These are phyloP conservation scores for Auricularia auricula-judae DNA, from an alignment of 768 basidiomycete genomes.

Conservation along the genomic window DNA sequence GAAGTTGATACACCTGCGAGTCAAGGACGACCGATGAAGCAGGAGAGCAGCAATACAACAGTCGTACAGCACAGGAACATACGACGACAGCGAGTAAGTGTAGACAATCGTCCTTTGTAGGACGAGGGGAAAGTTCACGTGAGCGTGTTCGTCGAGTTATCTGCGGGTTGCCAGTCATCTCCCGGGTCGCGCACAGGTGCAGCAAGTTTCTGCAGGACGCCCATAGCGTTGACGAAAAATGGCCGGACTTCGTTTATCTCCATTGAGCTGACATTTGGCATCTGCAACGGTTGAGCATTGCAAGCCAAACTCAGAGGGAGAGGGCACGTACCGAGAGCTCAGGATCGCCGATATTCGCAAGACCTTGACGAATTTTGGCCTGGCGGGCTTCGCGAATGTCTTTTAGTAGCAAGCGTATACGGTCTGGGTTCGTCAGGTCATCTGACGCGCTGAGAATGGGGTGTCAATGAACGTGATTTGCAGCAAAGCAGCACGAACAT, in stretches of 20 bases:
- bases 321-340: slow-evolving; percentile 18
- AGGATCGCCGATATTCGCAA: slow-evolving; percentile 64
- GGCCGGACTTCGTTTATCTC: slow-evolving; percentile 92
- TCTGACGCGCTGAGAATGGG: slow-evolving; percentile 64
- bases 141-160: too few species aligned
- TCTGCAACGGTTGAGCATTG: slow-evolving; percentile 28
- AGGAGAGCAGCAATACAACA: too few species aligned
- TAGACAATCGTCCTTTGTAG: too few species aligned
- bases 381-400: slow-evolving; percentile 94
- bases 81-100: too few species aligned
- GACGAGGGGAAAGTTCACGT: too few species aligned
- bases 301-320: neutral
- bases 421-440: slow-evolving; percentile 77
- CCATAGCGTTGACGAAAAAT: slow-evolving; percentile 78
- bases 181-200: neutral
- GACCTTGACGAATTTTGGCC: slow-evolving; percentile 82
- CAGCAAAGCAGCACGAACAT: slow-evolving; percentile 41
- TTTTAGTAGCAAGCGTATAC: slow-evolving; percentile 74
- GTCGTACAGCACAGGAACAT: too few species aligned
- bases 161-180: neutral
- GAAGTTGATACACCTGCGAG: too few species aligned
- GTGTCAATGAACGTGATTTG: slow-evolving; percentile 1
- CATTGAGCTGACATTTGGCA: slow-evolving; percentile 78
- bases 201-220: slow-evolving; percentile 47
- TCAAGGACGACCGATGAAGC: too few species aligned